Conservation (phyloP, 257 asterid species). For the Osmanthus fragrans region DNA sequence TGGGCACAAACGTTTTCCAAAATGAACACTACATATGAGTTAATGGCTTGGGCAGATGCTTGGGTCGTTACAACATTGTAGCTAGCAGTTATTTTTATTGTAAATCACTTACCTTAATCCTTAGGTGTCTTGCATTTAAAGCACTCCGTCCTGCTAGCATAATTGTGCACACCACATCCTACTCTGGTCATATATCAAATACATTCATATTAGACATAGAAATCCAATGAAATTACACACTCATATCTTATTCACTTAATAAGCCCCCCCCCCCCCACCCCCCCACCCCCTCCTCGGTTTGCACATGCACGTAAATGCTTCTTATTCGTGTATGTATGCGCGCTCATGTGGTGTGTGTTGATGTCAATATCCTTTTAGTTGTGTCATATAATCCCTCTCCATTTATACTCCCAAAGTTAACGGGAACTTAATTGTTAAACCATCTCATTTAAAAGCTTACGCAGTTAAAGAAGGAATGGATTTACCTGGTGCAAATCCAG, state of each 20-base stretch:
- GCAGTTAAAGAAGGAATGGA: neutral
- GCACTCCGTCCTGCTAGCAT: slow-evolving; percentile 77
- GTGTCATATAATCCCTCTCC: neutral
- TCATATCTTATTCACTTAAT: too few species aligned
- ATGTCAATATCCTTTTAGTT: neutral
- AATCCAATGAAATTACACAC: neutral
- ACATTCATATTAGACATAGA: neutral
- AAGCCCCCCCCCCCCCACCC: too few species aligned
- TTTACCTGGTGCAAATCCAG: slow-evolving; percentile 74
- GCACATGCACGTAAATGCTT: neutral
- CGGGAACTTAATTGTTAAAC: neutral
- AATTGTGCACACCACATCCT: slow-evolving; percentile 73
- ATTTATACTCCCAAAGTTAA: neutral
- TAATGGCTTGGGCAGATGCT: too few species aligned
- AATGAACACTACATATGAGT: too few species aligned
- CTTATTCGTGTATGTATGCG: too few species aligned
- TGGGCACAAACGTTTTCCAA: too few species aligned
- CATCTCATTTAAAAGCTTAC: neutral
- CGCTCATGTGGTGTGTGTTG: neutral
- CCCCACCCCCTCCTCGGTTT: too few species aligned
- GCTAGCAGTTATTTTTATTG: neutral
- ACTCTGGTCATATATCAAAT: slow-evolving; percentile 28
- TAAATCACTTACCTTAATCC: slow-evolving; percentile 48
- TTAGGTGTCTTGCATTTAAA: slow-evolving; percentile 63
- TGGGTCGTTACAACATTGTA: neutral